phyloP scores from a whole-genome alignment of 495 filamentous ascomycete species.

The Talaromyces ruber region DNA sequence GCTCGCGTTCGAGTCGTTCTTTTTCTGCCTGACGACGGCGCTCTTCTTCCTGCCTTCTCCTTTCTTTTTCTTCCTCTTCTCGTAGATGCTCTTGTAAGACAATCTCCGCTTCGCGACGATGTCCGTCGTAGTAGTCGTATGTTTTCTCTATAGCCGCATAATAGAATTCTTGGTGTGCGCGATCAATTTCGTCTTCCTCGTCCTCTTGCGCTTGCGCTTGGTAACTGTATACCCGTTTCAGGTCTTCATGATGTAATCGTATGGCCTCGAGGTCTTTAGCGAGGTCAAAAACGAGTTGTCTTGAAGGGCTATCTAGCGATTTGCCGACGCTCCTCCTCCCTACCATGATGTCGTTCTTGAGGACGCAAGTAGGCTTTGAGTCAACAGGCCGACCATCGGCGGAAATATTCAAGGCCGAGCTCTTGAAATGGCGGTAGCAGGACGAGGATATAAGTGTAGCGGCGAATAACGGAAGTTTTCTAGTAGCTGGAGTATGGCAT shows the following conservation, averaged over 20 bases:
- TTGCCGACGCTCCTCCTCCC: conserved; percentile 16
- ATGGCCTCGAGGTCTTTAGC: conserved; percentile 30
- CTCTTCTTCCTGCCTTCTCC: conserved; percentile 24
- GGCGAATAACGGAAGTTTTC: background rate
- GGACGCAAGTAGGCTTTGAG: background rate
- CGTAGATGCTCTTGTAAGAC: conserved; percentile 24
- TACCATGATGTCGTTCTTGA: conserved; percentile 16
- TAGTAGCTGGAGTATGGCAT: background rate
- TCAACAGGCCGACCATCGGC: background rate
- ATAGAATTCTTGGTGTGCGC: conserved; percentile 38
- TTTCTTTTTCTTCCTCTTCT: conserved; percentile 26
- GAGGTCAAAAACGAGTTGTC: conserved; percentile 41
- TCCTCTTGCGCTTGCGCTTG: conserved; percentile 37
- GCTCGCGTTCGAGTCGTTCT: conserved; percentile 30
- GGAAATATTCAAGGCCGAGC: background rate
- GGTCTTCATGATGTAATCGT: conserved; percentile 26
- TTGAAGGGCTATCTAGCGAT: conserved; percentile 36
- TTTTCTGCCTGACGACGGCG: conserved; percentile 17
- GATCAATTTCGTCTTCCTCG: conserved; percentile 35
- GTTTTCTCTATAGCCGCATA: conserved; percentile 54
- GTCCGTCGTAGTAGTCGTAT: conserved; percentile 50
- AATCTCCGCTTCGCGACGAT: conserved; percentile 51
- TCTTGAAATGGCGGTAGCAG: background rate
- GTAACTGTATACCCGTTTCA: conserved; percentile 35
- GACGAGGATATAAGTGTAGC: background rate